Evolutionary conservation across 306 rosid genomes (phyloP).

Genomic region (Datisca glomerata): DNA sequence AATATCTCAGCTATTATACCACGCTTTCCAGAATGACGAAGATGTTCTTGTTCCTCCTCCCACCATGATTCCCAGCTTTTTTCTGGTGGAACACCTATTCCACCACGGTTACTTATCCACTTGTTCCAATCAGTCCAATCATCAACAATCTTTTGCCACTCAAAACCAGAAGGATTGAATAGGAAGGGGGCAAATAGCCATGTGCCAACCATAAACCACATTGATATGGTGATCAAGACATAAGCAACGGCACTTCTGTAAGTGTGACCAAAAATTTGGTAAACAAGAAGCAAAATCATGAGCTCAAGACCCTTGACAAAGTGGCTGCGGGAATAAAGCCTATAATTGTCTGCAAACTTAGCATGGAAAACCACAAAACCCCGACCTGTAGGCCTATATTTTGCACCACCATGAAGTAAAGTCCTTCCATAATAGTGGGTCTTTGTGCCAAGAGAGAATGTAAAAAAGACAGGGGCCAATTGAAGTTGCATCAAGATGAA

Average conservation of each 20-base stretch:
- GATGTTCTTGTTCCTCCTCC: conserved; percentile 99
- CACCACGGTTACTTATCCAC: conserved; percentile 90
- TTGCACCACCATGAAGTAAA: conserved; percentile 95
- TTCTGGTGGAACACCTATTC: conserved; percentile 87
- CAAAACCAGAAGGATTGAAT: conserved; percentile 97
- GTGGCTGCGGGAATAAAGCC: conserved; percentile 97
- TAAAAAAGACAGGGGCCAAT: conserved; percentile 92
- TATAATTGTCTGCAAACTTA: conserved; percentile 93
- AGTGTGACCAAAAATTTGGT: conserved; percentile 71
- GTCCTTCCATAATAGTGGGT: conserved; percentile 98
- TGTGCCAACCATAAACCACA: conserved; percentile 99
- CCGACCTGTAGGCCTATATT: conserved; percentile 89
- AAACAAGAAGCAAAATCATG: conserved; percentile 71
- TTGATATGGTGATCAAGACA: conserved; percentile 71
- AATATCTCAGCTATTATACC: conserved; percentile 73
- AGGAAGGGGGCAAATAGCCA: conserved; percentile 99
- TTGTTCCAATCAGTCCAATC: conserved; percentile 99
- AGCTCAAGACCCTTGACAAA: conserved; percentile 97
- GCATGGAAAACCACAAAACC: conserved; percentile 99
- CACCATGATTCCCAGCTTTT: conserved; percentile 99
- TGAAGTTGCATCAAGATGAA: conserved; percentile 92
- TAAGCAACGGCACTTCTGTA: conserved; percentile 77
- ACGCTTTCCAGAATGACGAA: conserved; percentile 72
- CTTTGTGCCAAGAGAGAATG: conserved; percentile 92
- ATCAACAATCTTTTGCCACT: conserved; percentile 98